Conservation (phyloP, 2,329 filamentous ascomycete species). For the Chrysoporthe deuterocubensis region DNA sequence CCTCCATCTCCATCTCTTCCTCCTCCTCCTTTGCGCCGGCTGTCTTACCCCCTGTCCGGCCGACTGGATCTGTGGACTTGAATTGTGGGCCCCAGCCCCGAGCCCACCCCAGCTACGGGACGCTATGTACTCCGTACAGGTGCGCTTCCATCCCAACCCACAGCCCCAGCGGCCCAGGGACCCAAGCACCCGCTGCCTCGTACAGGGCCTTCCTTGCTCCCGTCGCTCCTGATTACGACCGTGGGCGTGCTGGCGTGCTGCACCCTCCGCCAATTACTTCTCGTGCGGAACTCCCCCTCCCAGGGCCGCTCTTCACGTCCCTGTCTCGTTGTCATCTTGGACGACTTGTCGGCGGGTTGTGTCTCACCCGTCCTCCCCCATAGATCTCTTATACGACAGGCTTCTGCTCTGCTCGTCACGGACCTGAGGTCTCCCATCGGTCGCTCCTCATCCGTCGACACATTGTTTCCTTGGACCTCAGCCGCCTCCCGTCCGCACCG, state of each 20-base stretch:
- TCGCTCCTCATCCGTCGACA: conserved; percentile 16
- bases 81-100: conserved; percentile 23
- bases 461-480: conserved; percentile 1
- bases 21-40: conserved; percentile 21
- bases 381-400: not conserved
- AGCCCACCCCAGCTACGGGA: conserved; percentile 6
- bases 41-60: conserved; percentile 29
- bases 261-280: conserved; percentile 28
- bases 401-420: not conserved
- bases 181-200: conserved; percentile 14
- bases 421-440: conserved; percentile 2
- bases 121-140: conserved; percentile 8
- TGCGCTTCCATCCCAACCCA: conserved; percentile 15
- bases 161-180: conserved; percentile 21
- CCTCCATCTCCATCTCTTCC: not conserved
- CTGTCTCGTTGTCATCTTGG: conserved; percentile 26
- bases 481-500: not conserved
- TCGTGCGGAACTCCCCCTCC: conserved; percentile 27
- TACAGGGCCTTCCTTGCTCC: conserved; percentile 25
- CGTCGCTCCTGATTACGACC: conserved; percentile 25
- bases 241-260: conserved; percentile 23
- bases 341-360: conserved; percentile 25
- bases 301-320: conserved; percentile 22
- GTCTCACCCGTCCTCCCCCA: conserved; percentile 19
- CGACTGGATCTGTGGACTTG: conserved; percentile 21